Conservation (phyloP, 2,329 filamentous ascomycete species). For the Fusarium sarcochroum region DNA sequence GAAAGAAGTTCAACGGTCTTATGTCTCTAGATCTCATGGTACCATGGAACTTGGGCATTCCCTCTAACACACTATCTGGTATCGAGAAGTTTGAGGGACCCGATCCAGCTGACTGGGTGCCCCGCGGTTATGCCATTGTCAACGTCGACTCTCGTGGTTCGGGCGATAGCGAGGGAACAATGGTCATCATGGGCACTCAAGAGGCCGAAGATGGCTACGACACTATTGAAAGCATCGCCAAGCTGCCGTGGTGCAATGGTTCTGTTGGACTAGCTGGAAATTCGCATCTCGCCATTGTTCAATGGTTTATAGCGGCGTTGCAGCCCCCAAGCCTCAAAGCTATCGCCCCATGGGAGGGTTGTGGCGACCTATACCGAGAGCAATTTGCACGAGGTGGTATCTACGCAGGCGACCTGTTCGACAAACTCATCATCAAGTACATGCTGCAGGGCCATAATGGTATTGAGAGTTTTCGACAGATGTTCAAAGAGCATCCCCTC, state of each 20-base stretch:
- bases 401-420: constrained; percentile 3
- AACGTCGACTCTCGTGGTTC: constrained; percentile 18
- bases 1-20: constrained; percentile 24
- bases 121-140: constrained; percentile 16
- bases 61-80: background rate
- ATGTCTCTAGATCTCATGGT: constrained; percentile 10
- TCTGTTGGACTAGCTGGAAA: constrained; percentile 9
- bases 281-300: constrained; percentile 16
- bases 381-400: constrained; percentile 9
- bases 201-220: constrained; percentile 17
- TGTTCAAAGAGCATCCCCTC: constrained; percentile 12
- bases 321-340: constrained; percentile 16
- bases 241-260: background rate
- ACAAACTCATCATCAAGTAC: constrained; percentile 17
- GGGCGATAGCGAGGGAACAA: constrained; percentile 4
- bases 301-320: constrained; percentile 22
- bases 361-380: constrained; percentile 1
- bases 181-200: constrained; percentile 23
- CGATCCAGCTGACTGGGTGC: constrained; percentile 22
- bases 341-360: constrained; percentile 16
- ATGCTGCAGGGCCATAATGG: constrained; percentile 16
- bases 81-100: constrained; percentile 22
- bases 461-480: constrained; percentile 17
- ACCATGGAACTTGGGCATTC: constrained; percentile 8
- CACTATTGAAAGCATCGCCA: constrained; percentile 2